Conservation (phyloP, 768 basidiomycete genomes). For the Russula vinacea region DNA sequence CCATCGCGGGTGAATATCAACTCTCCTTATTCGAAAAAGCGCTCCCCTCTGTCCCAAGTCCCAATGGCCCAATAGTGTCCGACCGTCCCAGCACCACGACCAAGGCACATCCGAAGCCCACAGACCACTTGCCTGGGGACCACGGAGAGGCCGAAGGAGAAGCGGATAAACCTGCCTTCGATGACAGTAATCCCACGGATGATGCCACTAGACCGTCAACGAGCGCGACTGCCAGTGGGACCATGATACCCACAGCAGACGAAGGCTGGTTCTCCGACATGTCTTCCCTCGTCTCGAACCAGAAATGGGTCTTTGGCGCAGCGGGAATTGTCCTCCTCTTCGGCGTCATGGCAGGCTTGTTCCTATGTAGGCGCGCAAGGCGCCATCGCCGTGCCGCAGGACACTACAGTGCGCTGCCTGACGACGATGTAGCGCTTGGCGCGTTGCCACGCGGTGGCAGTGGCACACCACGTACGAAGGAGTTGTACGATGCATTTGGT, state of each 20-base stretch:
- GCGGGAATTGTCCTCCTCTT: conserved; percentile 77
- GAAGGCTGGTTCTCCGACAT: conserved; percentile 85
- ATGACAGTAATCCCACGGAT: conserved; percentile 35
- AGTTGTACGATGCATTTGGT: conserved; percentile 95
- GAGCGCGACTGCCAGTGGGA: conserved; percentile 30
- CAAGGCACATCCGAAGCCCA: conserved; percentile 78
- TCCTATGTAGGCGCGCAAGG: conserved; percentile 74
- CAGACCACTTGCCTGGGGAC: conserved; percentile 80
- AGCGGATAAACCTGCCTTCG: conserved; percentile 70
- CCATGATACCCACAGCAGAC: conserved; percentile 60
- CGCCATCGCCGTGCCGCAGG: conserved; percentile 38
- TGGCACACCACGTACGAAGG: conserved; percentile 55
- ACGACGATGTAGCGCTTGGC: conserved; percentile 77
- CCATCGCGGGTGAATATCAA: conserved; percentile 59
- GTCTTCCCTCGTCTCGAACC: conserved; percentile 64
- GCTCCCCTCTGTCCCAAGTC: conserved; percentile 44
- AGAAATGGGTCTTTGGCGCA: conserved; percentile 89
- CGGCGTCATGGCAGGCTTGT: conserved; percentile 61
- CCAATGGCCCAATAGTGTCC: conserved; percentile 29
- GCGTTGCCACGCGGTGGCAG: conserved; percentile 46
- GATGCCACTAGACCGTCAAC: conserved; percentile 30
- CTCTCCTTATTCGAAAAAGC: conserved; percentile 52
- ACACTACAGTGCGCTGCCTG: conserved; percentile 60
- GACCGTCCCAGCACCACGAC: conserved; percentile 43
- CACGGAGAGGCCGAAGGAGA: conserved; percentile 80